phyloP scores from a whole-genome alignment of 2,329 filamentous ascomycete genomes.

The Rhynchosporium agropyri region DNA sequence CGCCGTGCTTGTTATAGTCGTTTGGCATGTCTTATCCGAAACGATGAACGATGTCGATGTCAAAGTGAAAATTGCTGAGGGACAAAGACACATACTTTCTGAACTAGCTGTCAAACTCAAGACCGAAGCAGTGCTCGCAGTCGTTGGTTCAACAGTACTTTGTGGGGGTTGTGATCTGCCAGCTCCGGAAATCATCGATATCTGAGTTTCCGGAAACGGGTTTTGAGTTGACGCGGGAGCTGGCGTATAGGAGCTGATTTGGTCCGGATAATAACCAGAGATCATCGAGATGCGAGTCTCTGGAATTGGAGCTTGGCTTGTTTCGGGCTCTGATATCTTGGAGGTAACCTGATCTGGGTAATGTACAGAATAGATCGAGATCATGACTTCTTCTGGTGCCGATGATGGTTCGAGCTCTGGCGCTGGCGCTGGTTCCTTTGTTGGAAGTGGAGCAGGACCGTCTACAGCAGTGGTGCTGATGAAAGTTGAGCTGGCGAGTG shows the following conservation, averaged over 20 bases:
- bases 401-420: no score
- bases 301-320: neutral
- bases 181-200: no score
- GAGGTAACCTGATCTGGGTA: no score
- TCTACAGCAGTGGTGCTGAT: no score
- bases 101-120: neutral
- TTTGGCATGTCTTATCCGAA: no score
- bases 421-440: no score
- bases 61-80: neutral
- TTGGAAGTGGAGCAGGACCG: no score
- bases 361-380: no score
- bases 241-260: neutral
- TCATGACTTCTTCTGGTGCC: no score
- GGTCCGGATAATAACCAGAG: neutral
- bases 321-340: neutral
- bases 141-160: neutral
- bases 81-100: neutral
- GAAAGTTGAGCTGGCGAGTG: neutral
- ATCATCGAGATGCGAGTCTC: neutral
- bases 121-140: neutral
- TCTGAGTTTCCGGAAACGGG: neutral
- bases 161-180: neutral
- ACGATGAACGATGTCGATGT: neutral
- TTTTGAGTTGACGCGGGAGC: neutral
- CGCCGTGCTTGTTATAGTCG: neutral